phyloP scores from a whole-genome alignment of 768 basidiomycete species.

The Macrolepiota albuminosa region DNA sequence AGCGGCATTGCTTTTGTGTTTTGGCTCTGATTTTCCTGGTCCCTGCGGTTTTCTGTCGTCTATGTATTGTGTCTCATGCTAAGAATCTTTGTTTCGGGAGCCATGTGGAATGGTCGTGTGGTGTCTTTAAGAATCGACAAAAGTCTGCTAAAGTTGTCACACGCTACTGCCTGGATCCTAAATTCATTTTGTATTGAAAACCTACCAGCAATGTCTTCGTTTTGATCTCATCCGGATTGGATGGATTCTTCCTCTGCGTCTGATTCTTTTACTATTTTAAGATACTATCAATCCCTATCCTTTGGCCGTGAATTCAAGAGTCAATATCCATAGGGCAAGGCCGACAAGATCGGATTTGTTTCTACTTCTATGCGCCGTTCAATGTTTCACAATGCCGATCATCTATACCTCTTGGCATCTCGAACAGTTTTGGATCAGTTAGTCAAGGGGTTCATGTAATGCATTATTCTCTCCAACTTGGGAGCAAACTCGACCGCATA shows the following conservation, averaged over 20 bases:
- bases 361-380: neutral
- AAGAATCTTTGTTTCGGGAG: neutral
- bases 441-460: neutral
- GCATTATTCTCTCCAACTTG: neutral
- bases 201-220: too few species aligned
- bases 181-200: neutral
- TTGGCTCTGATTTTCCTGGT: neutral
- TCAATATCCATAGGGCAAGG: neutral
- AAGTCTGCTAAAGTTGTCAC: neutral
- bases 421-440: neutral
- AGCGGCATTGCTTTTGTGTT: constrained; percentile 9
- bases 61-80: too few species aligned
- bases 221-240: neutral
- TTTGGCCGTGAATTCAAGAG: neutral
- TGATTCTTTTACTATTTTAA: too few species aligned
- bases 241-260: neutral
- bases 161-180: neutral
- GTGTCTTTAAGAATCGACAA: neutral
- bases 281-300: neutral
- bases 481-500: neutral
- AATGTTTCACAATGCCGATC: neutral
- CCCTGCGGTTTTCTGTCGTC: too few species aligned
- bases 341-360: neutral
- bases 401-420: neutral
- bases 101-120: neutral